Conservation (phyloP, 768 basidiomycete genomes). For the Dioszegia aurantiaca region DNA sequence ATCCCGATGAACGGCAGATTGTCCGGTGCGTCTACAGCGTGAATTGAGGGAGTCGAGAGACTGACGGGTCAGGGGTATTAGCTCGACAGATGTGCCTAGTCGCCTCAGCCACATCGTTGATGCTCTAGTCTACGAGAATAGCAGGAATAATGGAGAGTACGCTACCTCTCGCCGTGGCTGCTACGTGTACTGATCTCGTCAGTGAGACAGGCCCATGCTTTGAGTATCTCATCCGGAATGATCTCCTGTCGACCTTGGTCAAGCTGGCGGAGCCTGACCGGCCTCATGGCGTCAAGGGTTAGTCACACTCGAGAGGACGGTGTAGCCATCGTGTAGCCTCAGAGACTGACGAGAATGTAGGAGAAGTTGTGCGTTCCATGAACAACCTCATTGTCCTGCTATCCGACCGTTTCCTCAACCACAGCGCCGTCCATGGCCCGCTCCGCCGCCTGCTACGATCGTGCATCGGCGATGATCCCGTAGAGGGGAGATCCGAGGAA, state of each 20-base stretch:
- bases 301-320: neutral
- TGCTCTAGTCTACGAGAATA: conserved; percentile 78
- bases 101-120: conserved; percentile 78
- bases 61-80: conserved; percentile 62
- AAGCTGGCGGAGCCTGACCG: conserved; percentile 78
- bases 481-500: conserved; percentile 80
- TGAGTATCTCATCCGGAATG: conserved; percentile 87
- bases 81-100: conserved; percentile 73
- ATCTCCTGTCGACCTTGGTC: conserved; percentile 79
- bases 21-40: conserved; percentile 42
- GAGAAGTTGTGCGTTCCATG: conserved; percentile 78
- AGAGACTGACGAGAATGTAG: conserved; percentile 41
- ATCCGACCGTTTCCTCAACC: conserved; percentile 89
- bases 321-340: neutral
- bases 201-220: conserved; percentile 85
- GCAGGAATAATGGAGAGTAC: conserved; percentile 80
- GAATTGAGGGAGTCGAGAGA: neutral
- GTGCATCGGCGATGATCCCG: conserved; percentile 84
- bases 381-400: conserved; percentile 87
- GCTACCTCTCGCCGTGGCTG: neutral
- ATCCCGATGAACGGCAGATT: conserved; percentile 86
- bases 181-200: conserved; percentile 13
- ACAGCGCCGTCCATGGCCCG: conserved; percentile 83
- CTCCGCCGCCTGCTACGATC: conserved; percentile 77
- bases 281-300: conserved; percentile 75